These are phyloP conservation scores for Aegilops umbellulata DNA, from an alignment of 176 grass and related monocot genomes.

Conservation along the genomic window DNA sequence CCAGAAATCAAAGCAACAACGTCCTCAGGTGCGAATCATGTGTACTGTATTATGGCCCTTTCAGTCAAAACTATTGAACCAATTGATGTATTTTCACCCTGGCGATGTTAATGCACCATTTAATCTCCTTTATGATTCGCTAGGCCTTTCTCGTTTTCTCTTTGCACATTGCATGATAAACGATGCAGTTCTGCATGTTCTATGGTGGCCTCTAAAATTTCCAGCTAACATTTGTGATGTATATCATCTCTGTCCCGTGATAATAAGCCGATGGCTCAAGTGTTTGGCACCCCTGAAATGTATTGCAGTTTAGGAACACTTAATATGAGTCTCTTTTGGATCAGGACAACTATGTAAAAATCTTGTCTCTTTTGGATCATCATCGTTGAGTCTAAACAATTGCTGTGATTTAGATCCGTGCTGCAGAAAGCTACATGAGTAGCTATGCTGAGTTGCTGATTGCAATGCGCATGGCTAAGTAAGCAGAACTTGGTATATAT, in stretches of 20 bases:
- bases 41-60: background rate
- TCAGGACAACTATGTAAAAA: too few relatives aligned
- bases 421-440: background rate
- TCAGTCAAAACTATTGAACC: background rate
- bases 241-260: background rate
- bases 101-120: background rate
- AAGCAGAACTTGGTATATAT: background rate
- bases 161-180: background rate
- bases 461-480: background rate
- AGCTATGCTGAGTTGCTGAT: background rate
- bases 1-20: slow-evolving; percentile 51
- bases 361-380: background rate
- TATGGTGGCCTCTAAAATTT: background rate
- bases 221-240: background rate
- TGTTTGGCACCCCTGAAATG: background rate
- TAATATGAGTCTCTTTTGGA: too few relatives aligned
- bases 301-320: background rate
- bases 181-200: background rate
- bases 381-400: background rate
- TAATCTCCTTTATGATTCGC: slow-evolving; percentile 2
- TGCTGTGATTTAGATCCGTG: background rate
- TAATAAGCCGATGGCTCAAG: background rate
- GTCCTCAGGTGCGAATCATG: slow-evolving; percentile 51
- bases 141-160: background rate
- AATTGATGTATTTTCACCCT: slow-evolving; percentile 13